Evolutionary conservation across 805 yeast species (phyloP).

Genomic region (Candida alai): DNA sequence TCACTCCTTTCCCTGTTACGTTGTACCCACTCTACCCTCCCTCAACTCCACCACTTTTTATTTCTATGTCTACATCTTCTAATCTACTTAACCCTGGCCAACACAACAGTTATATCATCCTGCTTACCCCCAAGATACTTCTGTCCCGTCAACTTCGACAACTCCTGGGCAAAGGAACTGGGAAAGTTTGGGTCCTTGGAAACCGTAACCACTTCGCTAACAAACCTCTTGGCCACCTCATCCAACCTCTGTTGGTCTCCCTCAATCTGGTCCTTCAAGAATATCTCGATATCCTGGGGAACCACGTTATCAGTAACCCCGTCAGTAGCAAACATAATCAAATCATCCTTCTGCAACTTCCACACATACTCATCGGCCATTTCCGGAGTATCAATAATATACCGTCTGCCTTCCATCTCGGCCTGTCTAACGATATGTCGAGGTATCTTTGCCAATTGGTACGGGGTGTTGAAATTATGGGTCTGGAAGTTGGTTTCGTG

Average conservation of each 20-base stretch:
- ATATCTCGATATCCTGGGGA: slow-evolving; percentile 66
- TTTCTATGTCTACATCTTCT: too few species aligned
- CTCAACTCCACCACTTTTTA: too few species aligned
- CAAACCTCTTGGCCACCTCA: slow-evolving; percentile 52
- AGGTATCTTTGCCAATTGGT: slow-evolving; percentile 84
- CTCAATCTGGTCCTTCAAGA: slow-evolving; percentile 53
- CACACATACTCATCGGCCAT: slow-evolving; percentile 66
- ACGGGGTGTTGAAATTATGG: slow-evolving; percentile 89
- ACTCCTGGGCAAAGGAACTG: slow-evolving; percentile 81
- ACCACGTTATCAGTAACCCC: slow-evolving; percentile 88
- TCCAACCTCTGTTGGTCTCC: slow-evolving; percentile 30
- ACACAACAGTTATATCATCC: slow-evolving; percentile 85
- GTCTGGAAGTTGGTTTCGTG: slow-evolving; percentile 73
- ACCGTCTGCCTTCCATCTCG: slow-evolving; percentile 51
- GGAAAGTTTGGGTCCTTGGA: slow-evolving; percentile 73
- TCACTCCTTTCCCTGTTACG: too few species aligned
- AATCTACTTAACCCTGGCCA: slow-evolving; percentile 51
- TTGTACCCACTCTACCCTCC: too few species aligned
- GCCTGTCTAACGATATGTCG: slow-evolving; percentile 51
- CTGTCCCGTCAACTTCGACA: slow-evolving; percentile 61
- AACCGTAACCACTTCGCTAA: slow-evolving; percentile 59
- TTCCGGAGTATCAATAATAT: slow-evolving; percentile 66
- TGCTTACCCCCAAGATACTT: slow-evolving; percentile 88
- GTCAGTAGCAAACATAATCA: slow-evolving; percentile 85
- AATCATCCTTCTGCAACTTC: slow-evolving; percentile 65